Base-by-base conservation (phyloP, 495 filamentous ascomycete genomes). In the Neurospora sp. region DNA sequence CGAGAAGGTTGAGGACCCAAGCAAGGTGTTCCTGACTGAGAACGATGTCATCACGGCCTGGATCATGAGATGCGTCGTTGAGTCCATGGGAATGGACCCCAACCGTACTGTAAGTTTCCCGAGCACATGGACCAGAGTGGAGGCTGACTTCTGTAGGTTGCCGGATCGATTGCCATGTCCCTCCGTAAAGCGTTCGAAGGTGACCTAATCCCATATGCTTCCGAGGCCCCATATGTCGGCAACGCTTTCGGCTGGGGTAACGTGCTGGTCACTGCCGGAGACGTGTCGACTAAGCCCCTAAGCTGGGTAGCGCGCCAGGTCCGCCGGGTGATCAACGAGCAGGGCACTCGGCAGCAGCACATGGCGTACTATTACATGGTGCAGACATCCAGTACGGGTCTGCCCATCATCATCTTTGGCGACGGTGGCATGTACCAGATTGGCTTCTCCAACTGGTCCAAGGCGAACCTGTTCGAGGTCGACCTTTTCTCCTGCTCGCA, bases 361-460 rank as follows among this genome's bases (percentile, higher is more conserved):
- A 81, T 85, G 71, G 83, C 84, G 15, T 79, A 80, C 69, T 77
- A 79, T 34, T 75, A 73, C 21, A 76, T 80, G 71, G 76, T 78
- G 39, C 74, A 78, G 0, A 72, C 69, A 6, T 75, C 74, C 1
- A 71, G 76, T 8, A 42, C 48, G 13, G 74, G 75, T 9, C 69
- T 76, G 71, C 77, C 79, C 19, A 78, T 79, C 36, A 73, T 80
- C 5, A 76, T 85, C 8, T 83, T 83, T 54, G 85, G 84, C 2
- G 80, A 84, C 42, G 76, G 81, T 5, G 79, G 77, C 70, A 84
- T 84, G 80, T 72, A 77, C 3, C 77, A 83, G 77, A 69, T 85
- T 13, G 80, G 77, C 17, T 84, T 83, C 71, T 83, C 80, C 10
- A 85, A 85, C 73, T 86, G 85, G 85, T 45, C 77, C 54, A 85